Evolutionary conservation across 192 early-diverging fungal species (phyloP).

Genomic region (Phycomyces blakesleeanus): DNA sequence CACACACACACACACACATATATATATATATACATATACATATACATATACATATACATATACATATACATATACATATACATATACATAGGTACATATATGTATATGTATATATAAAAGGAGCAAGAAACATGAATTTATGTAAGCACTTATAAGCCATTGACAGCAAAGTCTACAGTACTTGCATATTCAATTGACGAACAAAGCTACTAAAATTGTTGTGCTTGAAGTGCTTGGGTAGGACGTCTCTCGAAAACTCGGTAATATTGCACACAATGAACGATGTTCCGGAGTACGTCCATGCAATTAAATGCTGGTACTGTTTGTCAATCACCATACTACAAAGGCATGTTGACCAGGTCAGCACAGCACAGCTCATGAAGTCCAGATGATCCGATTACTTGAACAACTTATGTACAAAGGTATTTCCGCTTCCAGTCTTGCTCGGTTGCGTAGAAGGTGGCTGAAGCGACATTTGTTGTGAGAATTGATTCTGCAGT

Average conservation of each 20-base stretch:
- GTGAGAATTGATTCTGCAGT: conserved; percentile 17
- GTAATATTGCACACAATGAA: conserved; percentile 90
- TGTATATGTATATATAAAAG: background rate
- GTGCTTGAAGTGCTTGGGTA: conserved; percentile 92
- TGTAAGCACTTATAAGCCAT: background rate
- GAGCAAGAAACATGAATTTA: background rate
- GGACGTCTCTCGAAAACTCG: conserved; percentile 82
- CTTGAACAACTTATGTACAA: conserved; percentile 52
- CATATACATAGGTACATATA: too few relatives aligned
- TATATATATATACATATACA: too few relatives aligned
- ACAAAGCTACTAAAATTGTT: conserved; percentile 91
- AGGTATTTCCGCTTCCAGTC: conserved; percentile 34
- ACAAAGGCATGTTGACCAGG: background rate
- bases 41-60: too few relatives aligned
- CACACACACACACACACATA: too few relatives aligned
- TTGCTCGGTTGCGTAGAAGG: background rate
- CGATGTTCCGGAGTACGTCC: conserved; percentile 82
- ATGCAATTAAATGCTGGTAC: conserved; percentile 85
- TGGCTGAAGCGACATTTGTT: conserved; percentile 23
- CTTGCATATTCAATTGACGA: conserved; percentile 80
- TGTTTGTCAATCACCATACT: conserved; percentile 84
- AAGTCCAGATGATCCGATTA: conserved; percentile 17
- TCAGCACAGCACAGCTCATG: background rate
- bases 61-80: too few relatives aligned
- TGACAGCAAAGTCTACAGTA: background rate